Conservation (phyloP, 192 early-diverging fungal species). For the Coemansia sp. region DNA sequence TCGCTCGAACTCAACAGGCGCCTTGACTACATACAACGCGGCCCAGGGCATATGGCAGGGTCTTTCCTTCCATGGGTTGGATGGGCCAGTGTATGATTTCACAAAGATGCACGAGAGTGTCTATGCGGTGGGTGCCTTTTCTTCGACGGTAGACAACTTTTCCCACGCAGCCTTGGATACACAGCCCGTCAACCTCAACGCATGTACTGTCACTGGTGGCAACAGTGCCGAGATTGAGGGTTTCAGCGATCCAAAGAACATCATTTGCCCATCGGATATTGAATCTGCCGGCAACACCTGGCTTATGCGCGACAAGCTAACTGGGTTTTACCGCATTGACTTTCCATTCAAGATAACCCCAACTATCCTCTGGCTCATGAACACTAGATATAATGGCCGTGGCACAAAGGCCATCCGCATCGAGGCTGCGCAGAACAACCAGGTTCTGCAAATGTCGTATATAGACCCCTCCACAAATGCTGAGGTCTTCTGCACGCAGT, state of each 20-base stretch:
- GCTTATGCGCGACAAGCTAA: conserved; percentile 68
- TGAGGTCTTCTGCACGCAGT: conserved; percentile 37
- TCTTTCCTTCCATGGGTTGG: conserved; percentile 67
- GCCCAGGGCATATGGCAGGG: conserved; percentile 52
- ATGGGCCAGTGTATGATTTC: conserved; percentile 67
- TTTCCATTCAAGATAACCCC: conserved; percentile 61
- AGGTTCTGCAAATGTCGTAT: conserved; percentile 62
- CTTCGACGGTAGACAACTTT: conserved; percentile 64
- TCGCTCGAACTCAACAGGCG: conserved; percentile 34
- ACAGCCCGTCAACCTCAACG: conserved; percentile 56
- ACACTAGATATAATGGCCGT: conserved; percentile 57
- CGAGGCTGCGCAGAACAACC: conserved; percentile 59
- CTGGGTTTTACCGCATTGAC: conserved; percentile 66
- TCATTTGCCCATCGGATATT: conserved; percentile 45
- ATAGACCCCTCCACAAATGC: conserved; percentile 58
- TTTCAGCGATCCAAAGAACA: conserved; percentile 51
- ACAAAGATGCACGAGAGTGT: conserved; percentile 53
- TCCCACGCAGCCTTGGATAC: conserved; percentile 48
- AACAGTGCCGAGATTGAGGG: conserved; percentile 49
- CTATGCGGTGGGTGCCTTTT: conserved; percentile 71
- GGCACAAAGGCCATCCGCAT: conserved; percentile 71
- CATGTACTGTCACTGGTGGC: conserved; percentile 54
- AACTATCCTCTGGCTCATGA: conserved; percentile 66
- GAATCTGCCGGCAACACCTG: conserved; percentile 59
- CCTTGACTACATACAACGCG: conserved; percentile 35